Evolutionary conservation across 345 rosid species (phyloP), one percentile per base, ranked within the genome.

Genomic region (Rhizophora apiculata): DNA sequence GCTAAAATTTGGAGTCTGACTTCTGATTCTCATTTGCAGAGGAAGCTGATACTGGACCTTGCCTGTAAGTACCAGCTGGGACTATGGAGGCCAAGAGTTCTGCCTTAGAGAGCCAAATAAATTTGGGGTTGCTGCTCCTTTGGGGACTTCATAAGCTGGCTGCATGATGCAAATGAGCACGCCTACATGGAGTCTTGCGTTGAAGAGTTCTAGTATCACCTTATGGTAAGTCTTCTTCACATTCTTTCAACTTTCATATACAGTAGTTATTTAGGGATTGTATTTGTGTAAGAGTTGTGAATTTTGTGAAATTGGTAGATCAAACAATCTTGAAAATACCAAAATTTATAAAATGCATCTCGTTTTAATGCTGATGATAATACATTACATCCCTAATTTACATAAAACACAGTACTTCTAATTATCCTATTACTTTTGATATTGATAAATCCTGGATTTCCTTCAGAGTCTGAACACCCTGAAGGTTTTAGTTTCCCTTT

Each of bases 61-160:
- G 68, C 92, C 54, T 93, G 87, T 74, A 93, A 90, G 73, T 90
- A 87, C 68, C 87, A 87, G 79, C 72, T 87, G 26, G 96, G 97
- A 60, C 77, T 87, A 6, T 90, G 97, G 98, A 87, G 85, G 70
- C 97, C 97, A 20, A 80, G 85, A 73, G 86, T 85, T 24, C 82
- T 71, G 9, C 72, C 87, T 32, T 55, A 67, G 39, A 86, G 86
- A 79, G 77, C 84, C 34, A 73, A 81, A 48, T 60, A 68, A 63
- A 30, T 64, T 7, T 21, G 6, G 21, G 16, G n/a, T 67, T 22
- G 7, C 20, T 62, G 20, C 61, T 72, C 4, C 26, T 66, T 48
- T 2, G 71, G 69, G 63, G 60, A 49, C 48, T 39, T 51, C 46
- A 27, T 19, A n/a, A 55, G 53, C 58, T 56, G 31, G n/a, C 36